These are phyloP conservation scores for Pseudocercospora vitis DNA, from an alignment of 2,329 filamentous ascomycete genomes.

Conservation along the genomic window DNA sequence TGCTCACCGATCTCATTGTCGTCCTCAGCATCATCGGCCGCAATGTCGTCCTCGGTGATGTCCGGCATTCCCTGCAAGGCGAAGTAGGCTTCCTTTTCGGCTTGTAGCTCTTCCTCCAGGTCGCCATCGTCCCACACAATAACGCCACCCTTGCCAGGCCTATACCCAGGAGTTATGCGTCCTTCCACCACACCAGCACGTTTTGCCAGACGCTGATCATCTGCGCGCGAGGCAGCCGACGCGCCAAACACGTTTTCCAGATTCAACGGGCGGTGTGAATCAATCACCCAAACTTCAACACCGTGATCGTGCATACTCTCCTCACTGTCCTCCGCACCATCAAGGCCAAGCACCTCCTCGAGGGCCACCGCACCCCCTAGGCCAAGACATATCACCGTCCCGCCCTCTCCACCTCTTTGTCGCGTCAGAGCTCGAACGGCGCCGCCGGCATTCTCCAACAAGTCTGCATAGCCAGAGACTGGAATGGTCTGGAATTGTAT, in stretches of 20 bases:
- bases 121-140: conserved; percentile 96
- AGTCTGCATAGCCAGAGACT: conserved; percentile 86
- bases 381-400: conserved; percentile 87
- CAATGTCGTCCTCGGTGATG: conserved; percentile 70
- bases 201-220: conserved; percentile 40
- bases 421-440: conserved; percentile 85
- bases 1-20: conserved; percentile 41
- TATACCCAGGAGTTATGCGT: conserved; percentile 69
- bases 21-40: conserved; percentile 57
- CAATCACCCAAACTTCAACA: conserved; percentile 94
- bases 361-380: conserved; percentile 91
- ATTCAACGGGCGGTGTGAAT: conserved; percentile 92
- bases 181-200: conserved; percentile 70
- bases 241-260: conserved; percentile 80
- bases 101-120: conserved; percentile 75
- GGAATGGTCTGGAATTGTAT: conserved; percentile 97
- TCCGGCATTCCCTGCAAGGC: conserved; percentile 90
- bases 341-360: conserved; percentile 74
- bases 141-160: conserved; percentile 78
- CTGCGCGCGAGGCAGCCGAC: conserved; percentile 25
- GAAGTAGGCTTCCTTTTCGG: conserved; percentile 78
- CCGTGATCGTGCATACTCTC: conserved; percentile 60
- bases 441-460: conserved; percentile 74
- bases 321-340: conserved; percentile 57
- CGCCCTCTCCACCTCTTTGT: conserved; percentile 77